These are phyloP conservation scores for Colletotrichum neosansevieriae DNA, from an alignment of 2,329 filamentous ascomycete species.

Conservation along the genomic window DNA sequence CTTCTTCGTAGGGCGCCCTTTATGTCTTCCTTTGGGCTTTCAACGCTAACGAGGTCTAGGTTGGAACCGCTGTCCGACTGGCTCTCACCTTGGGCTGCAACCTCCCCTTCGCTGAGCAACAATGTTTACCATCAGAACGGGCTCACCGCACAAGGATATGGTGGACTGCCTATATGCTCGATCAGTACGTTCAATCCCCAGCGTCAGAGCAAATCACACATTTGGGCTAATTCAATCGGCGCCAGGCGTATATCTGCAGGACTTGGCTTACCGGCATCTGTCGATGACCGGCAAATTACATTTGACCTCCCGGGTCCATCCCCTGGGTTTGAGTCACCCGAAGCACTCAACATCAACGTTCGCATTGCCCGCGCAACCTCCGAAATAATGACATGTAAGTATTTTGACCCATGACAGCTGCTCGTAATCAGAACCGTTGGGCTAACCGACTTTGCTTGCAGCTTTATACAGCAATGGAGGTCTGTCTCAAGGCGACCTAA, in stretches of 20 bases:
- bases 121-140: conserved; percentile 45
- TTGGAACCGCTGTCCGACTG: conserved; percentile 45
- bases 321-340: conserved; percentile 44
- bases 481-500: conserved; percentile 45
- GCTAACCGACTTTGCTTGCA: conserved; percentile 9
- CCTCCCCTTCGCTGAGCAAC: conserved; percentile 44
- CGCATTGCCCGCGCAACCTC: conserved; percentile 45
- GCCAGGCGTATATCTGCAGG: conserved; percentile 45
- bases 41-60: conserved; percentile 27
- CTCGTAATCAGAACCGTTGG: not conserved
- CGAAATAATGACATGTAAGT: conserved; percentile 47
- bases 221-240: too few relatives aligned
- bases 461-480: conserved; percentile 45
- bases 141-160: conserved; percentile 45
- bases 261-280: conserved; percentile 45
- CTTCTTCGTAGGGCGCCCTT: conserved; percentile 41
- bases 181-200: conserved; percentile 41
- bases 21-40: fast-evolving
- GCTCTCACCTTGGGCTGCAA: conserved; percentile 46
- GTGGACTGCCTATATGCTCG: conserved; percentile 49
- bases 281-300: conserved; percentile 46
- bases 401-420: not conserved
- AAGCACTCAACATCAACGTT: conserved; percentile 46
- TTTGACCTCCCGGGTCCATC: conserved; percentile 45
- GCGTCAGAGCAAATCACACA: not conserved